A percentile compares a stretch with the other conserved stretches of the same genome.
Conservation (phyloP, 2,329 filamentous ascomycete genomes). For the Leptographium radiaticola region DNA sequence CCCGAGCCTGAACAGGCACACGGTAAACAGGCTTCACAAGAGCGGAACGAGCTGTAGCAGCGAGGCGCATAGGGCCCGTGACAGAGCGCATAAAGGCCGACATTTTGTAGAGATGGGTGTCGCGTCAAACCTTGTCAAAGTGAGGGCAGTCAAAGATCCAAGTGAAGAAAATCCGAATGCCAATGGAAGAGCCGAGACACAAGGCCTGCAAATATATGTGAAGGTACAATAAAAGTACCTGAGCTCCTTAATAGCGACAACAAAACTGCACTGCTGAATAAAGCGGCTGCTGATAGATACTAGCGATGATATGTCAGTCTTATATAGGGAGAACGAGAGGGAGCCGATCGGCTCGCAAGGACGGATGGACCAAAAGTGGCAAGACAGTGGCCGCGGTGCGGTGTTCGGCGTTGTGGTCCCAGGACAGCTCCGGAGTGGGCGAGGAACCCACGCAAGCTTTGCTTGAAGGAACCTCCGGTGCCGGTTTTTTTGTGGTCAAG, state of each 20-base stretch:
- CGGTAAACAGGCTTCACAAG: slow-evolving; percentile 10
- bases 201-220: not conserved
- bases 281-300: not conserved
- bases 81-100: slow-evolving; percentile 15
- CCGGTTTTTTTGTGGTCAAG: not conserved
- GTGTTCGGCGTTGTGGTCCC: slow-evolving; percentile 7
- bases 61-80: slow-evolving; percentile 17
- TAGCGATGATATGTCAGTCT: not conserved
- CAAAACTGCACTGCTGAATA: slow-evolving; percentile 16
- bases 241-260: slow-evolving; percentile 22
- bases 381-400: slow-evolving; percentile 8
- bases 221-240: slow-evolving; percentile 18
- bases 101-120: too few relatives aligned
- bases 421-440: not conserved
- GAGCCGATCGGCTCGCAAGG: slow-evolving; percentile 1
- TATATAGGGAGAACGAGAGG: slow-evolving; percentile 1
- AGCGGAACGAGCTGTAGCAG: slow-evolving; percentile 13
- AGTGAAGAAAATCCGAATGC: too few relatives aligned
- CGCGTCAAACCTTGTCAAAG: too few relatives aligned
- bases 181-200: too few relatives aligned
- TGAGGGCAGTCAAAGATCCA: too few relatives aligned
- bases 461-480: not conserved
- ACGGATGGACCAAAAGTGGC: slow-evolving; percentile 3
- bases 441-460: slow-evolving; percentile 6
- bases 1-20: slow-evolving; percentile 14